phyloP scores from a whole-genome alignment of 805 yeast genomes.

The Pichia heedii region DNA sequence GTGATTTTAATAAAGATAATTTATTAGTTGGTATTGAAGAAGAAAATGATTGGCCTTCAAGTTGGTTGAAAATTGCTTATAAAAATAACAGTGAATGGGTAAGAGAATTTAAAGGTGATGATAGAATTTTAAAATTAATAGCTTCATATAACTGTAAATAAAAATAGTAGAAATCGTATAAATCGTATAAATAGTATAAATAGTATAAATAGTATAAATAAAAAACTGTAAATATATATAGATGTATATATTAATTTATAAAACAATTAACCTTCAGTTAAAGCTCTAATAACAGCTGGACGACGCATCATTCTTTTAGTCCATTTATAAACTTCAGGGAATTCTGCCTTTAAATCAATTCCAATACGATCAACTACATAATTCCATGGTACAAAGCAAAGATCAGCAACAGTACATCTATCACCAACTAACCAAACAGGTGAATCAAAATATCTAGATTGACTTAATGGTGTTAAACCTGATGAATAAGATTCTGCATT shows the following conservation, averaged over 20 bases:
- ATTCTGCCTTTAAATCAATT: slow-evolving; percentile 75
- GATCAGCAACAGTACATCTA: slow-evolving; percentile 73
- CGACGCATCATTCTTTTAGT: slow-evolving; percentile 92
- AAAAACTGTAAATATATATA: background rate
- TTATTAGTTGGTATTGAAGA: slow-evolving; percentile 43
- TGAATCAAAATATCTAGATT: slow-evolving; percentile 78
- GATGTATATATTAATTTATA: background rate
- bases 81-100: slow-evolving; percentile 84
- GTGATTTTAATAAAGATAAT: slow-evolving; percentile 45
- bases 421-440: slow-evolving; percentile 96
- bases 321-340: slow-evolving; percentile 95
- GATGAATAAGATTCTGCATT: slow-evolving; percentile 82
- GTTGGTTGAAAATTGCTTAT: slow-evolving; percentile 73
- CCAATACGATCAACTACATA: slow-evolving; percentile 92
- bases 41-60: slow-evolving; percentile 79
- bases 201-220: background rate
- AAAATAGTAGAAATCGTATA: slow-evolving; percentile 9
- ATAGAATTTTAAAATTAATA: slow-evolving; percentile 48
- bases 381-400: slow-evolving; percentile 94
- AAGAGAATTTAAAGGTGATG: slow-evolving; percentile 61
- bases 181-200: background rate
- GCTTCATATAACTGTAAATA: slow-evolving; percentile 32
- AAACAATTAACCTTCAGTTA: slow-evolving; percentile 20
- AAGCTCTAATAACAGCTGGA: slow-evolving; percentile 81
- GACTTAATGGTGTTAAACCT: slow-evolving; percentile 81